Percentiles rank a stretch among this genome's conserved stretches.
Conservation (phyloP, 2,329 filamentous ascomycete genomes). For the Metarhizium rileyi region DNA sequence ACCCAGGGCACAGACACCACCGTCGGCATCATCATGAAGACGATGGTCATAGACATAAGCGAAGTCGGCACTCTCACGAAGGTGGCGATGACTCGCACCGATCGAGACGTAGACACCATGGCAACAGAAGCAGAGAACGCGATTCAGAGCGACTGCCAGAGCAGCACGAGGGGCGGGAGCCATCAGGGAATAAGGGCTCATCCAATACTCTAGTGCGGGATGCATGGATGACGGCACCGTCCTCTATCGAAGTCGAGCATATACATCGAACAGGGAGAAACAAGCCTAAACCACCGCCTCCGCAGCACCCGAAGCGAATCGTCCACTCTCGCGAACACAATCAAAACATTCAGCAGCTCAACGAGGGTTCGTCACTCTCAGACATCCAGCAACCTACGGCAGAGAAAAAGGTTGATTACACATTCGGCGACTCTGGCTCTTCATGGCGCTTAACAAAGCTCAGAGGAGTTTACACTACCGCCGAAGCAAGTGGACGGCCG, state of each 20-base stretch:
- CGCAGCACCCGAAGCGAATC: conserved; percentile 55
- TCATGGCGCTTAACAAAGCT: conserved; percentile 97
- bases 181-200: conserved; percentile 15
- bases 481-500: conserved; percentile 59
- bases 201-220: conserved; percentile 53
- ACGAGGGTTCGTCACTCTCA: conserved; percentile 30
- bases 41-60: conserved; percentile 52
- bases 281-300: conserved; percentile 42
- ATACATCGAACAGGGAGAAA: conserved; percentile 47
- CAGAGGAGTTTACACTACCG: conserved; percentile 70
- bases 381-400: conserved; percentile 26
- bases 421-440: conserved; percentile 80
- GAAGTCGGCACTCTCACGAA: conserved; percentile 41
- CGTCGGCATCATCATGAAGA: conserved; percentile 25
- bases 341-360: conserved; percentile 46
- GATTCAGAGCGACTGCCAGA: conserved; percentile 43
- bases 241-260: conserved; percentile 75
- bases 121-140: conserved; percentile 7
- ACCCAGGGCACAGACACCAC: conserved; percentile 20
- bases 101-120: conserved; percentile 22
- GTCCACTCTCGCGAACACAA: conserved; percentile 80
- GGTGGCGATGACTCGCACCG: conserved; percentile 35
- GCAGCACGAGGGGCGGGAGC: conserved; percentile 39
- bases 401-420: conserved; percentile 58
- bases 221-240: conserved; percentile 89